Percentiles rank a stretch among this genome's conserved stretches.
Conservation (phyloP, 495 filamentous ascomycete genomes). For the Penicillium pulvis region DNA sequence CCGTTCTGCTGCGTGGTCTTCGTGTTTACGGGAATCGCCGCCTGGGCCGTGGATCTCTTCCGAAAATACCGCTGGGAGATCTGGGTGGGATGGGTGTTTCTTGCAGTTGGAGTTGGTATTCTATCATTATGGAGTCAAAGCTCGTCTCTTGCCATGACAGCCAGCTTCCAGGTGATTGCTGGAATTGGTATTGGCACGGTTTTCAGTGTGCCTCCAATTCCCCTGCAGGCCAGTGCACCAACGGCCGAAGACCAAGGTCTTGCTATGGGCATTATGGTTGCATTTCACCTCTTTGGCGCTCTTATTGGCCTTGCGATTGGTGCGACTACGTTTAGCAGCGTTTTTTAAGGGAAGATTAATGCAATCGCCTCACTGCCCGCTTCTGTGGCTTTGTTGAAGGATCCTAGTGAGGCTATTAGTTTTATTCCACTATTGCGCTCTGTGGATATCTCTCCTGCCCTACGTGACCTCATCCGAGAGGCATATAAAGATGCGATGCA, state of each 20-base stretch:
- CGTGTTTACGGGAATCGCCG: slow-evolving; percentile 25
- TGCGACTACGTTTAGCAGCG: slow-evolving; percentile 6
- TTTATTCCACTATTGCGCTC: slow-evolving; percentile 10
- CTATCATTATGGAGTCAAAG: slow-evolving; percentile 30
- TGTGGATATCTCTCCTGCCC: slow-evolving; percentile 1
- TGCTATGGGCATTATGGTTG: slow-evolving; percentile 36
- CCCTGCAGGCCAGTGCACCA: slow-evolving; percentile 5
- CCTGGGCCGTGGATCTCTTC: slow-evolving; percentile 33
- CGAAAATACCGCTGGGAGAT: slow-evolving; percentile 50
- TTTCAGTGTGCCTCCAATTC: slow-evolving; percentile 10
- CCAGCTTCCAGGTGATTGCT: slow-evolving; percentile 7
- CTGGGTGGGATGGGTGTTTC: slow-evolving; percentile 35
- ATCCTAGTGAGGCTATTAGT: slow-evolving; percentile 37
- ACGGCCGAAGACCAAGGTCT: slow-evolving; percentile 38
- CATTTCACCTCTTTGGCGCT: slow-evolving; percentile 41
- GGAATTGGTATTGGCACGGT: slow-evolving; percentile 27
- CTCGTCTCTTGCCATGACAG: slow-evolving; percentile 4
- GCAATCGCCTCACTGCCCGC: slow-evolving; percentile 30
- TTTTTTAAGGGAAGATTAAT: background rate
- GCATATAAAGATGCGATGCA: slow-evolving; percentile 6
- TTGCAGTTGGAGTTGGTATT: slow-evolving; percentile 43
- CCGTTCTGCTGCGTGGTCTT: slow-evolving; percentile 2
- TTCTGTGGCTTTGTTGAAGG: slow-evolving; percentile 35
- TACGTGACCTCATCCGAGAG: background rate
- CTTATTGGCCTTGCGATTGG: slow-evolving; percentile 40